phyloP scores from a whole-genome alignment of 1,139 yeast genomes.

The Kodamaea anthophila region DNA sequence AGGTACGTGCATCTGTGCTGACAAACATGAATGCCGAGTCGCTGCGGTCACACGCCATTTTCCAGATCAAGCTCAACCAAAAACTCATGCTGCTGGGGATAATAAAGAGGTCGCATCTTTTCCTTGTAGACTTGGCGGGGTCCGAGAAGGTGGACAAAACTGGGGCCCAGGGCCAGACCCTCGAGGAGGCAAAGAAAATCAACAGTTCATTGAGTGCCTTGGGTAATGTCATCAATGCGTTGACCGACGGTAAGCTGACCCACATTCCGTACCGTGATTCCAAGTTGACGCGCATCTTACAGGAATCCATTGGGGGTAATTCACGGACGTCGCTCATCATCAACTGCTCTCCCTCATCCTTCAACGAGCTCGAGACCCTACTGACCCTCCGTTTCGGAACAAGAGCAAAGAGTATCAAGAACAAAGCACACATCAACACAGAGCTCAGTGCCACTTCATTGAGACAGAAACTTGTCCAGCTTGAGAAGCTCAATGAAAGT shows the following conservation, averaged over 20 bases:
- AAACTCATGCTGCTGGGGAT: conserved; percentile 50
- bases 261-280: conserved; percentile 82
- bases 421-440: conserved; percentile 62
- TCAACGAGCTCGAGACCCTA: conserved; percentile 63
- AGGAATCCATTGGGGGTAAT: conserved; percentile 85
- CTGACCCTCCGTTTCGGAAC: conserved; percentile 78
- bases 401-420: conserved; percentile 68
- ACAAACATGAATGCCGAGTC: conserved; percentile 75
- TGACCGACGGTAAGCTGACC: conserved; percentile 61
- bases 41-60: conserved; percentile 78
- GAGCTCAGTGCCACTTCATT: conserved; percentile 59
- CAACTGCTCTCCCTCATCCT: conserved; percentile 66
- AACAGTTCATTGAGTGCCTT: conserved; percentile 72
- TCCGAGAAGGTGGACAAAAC: conserved; percentile 82
- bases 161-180: conserved; percentile 68
- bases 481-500: conserved; percentile 44
- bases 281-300: conserved; percentile 73
- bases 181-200: conserved; percentile 82
- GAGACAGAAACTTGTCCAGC: conserved; percentile 41
- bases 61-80: conserved; percentile 61
- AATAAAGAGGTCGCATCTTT: conserved; percentile 60
- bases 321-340: conserved; percentile 74
- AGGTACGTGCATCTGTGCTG: conserved; percentile 49
- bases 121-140: conserved; percentile 83
- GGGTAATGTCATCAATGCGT: conserved; percentile 75